Base-by-base conservation (phyloP, 192 early-diverging fungal genomes). In the Coemansia sp. region DNA sequence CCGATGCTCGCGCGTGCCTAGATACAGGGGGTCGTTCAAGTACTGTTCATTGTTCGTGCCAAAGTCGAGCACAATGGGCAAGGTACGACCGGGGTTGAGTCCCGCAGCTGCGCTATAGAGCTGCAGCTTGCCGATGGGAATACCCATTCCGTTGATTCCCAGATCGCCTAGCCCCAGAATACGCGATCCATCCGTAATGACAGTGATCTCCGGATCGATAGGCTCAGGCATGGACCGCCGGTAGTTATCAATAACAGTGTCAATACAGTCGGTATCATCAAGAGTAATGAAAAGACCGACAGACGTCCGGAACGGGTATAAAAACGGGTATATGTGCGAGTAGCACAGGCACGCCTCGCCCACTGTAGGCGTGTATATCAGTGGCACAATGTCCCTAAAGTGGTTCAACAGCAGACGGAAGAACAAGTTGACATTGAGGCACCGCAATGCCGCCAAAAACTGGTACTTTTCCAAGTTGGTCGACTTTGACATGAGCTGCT, bases 121-220 rank as follows among this genome's bases (percentile, higher is more conserved):
- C 64, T 94, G 93, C 5, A 97, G 89, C 73, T 96, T 97, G 64
- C 94, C 95, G 36, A 95, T 90, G n/a, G 93, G 92, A 69, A 97
- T 97, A 20, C 92, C 93, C 89, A 95, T 93, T 13, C 96, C 96
- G 68, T 93, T 94, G 33, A 96, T 87, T 65, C 95, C 96, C 33
- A 95, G 85, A 76, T 97, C 95, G 22, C 96, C 96, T 7, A 96
- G 84, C n/a, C 96, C 96, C 20, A 97, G 86, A 70, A 97, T 95
- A 49, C 94, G 87, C 27, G 91, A 93, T 11, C 96, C 95, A 76
- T 97, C 96, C 1, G 95, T 94, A 47, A 97, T 92, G 20, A 97
- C 96, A 20, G 90, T 87, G 64, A 97, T 96, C 62, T 95, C 88
- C 3, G 91, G 91, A 9, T 84, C 85, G 6, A 88, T 68, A 4